Base-by-base conservation (phyloP, 768 basidiomycete species). In the Aureoboletus auriporus region DNA sequence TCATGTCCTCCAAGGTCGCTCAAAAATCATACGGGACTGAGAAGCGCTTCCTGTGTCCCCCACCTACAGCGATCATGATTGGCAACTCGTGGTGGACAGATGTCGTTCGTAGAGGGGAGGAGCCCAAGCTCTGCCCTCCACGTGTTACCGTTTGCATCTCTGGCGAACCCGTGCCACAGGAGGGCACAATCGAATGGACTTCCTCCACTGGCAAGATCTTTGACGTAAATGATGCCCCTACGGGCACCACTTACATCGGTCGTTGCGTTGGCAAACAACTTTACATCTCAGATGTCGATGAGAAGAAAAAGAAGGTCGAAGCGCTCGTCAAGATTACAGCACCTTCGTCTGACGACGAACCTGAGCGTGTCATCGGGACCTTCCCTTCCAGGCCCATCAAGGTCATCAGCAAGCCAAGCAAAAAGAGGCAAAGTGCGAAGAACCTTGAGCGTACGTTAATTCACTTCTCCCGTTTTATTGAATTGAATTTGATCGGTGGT, bases 21-120 rank as follows among this genome's bases (percentile, higher is more conserved):
- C 95, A 98, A 74, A 95, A 97, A 64, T 93, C 90, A 8, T 98
- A 97, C 64, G 94, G 93, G 33, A 93, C 87, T 14, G 94, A 97
- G 68, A 96, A 96, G 68, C 79, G 94, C 38, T 95, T 94, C 78
- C 78, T 94, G 31, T 95, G 91, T 64, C 93, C 90, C 8, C 94
- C 89, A 46, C 93, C 93, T 8, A 93, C 92, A 29, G 93, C 93
- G 40, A 86, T 92, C 62, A 80, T 97, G 79, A 88, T 93, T 59
- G 93, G 93, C 42, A 90, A 89, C 63, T 86, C 87, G 12, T 97
- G 93, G 93, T 95, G 92, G 92, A 82, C 84, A 42, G 88, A 91
- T 59, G 79, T 85, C 46, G 69, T 81, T 23, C 82, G 87, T 43
- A 75, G 86, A 35, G 83, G 83, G 30, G 87, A 87, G 65, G 83